phyloP scores from a whole-genome alignment of 176 grass and related monocot species.

The Zoysia japonica region DNA sequence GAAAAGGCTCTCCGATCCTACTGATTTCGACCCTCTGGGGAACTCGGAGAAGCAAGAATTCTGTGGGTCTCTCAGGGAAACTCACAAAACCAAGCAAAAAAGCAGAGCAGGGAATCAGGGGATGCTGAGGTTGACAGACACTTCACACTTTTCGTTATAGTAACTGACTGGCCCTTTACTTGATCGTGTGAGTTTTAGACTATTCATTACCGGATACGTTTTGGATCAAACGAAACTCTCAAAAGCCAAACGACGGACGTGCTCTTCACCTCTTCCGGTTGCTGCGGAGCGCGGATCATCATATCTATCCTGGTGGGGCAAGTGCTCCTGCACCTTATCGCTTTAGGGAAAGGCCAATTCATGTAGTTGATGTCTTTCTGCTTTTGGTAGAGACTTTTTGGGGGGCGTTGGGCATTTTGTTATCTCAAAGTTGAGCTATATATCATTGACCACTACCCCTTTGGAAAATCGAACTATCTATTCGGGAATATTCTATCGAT shows the following conservation, averaged over 20 bases:
- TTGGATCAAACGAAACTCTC: conserved; percentile 4
- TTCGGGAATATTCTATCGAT: conserved; percentile 5
- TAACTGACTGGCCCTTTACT: not conserved
- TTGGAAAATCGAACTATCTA: conserved; percentile 3
- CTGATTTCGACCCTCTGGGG: too few relatives aligned
- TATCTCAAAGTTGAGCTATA: conserved; percentile 1
- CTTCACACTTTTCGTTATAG: too few relatives aligned
- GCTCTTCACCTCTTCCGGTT: not conserved
- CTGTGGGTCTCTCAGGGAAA: too few relatives aligned
- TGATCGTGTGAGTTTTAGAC: not conserved
- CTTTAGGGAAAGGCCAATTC: conserved; percentile 30
- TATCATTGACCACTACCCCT: conserved; percentile 7
- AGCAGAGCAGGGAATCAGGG: too few relatives aligned
- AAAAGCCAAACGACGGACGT: conserved; percentile 17
- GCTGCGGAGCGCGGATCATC: not conserved
- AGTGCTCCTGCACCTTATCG: conserved; percentile 24
- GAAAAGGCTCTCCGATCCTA: too few relatives aligned
- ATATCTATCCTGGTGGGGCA: not conserved
- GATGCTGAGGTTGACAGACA: not conserved
- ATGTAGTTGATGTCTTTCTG: not conserved
- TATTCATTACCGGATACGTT: not conserved
- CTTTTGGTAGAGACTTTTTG: conserved; percentile 12
- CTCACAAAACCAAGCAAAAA: too few relatives aligned
- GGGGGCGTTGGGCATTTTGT: not conserved
- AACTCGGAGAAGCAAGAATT: too few relatives aligned